Percentiles rank a stretch among this genome's conserved stretches.
These are phyloP conservation scores for Sicyos baderoa DNA, from an alignment of 306 rosid genomes.

Conservation along the genomic window DNA sequence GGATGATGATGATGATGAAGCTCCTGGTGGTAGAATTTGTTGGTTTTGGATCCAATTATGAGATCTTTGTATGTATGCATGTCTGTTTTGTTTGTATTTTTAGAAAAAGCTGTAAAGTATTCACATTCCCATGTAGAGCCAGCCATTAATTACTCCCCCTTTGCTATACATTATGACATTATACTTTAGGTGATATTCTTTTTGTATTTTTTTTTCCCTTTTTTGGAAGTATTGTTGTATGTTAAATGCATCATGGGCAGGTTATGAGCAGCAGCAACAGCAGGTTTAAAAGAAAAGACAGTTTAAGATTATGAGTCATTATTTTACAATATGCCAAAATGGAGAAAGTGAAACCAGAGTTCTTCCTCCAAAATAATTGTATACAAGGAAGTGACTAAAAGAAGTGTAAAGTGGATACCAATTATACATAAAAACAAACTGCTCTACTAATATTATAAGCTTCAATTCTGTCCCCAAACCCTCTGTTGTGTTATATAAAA, in stretches of 20 bases:
- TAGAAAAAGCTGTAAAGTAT: too few species aligned
- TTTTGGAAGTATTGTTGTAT: background rate
- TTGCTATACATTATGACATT: background rate
- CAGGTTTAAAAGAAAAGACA: background rate
- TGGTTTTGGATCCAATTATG: background rate
- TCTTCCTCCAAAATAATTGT: background rate
- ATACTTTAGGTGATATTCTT: background rate
- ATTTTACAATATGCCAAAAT: background rate
- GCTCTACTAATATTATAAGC: background rate
- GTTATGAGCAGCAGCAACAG: background rate
- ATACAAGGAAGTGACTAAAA: background rate
- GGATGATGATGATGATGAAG: background rate
- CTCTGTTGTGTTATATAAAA: constrained; percentile 5
- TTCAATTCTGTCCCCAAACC: background rate
- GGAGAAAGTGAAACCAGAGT: constrained; percentile 4
- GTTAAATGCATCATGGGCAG: background rate
- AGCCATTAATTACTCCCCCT: too few species aligned
- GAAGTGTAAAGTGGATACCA: background rate
- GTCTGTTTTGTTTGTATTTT: too few species aligned
- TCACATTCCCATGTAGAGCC: background rate
- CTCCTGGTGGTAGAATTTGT: background rate
- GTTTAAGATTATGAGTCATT: background rate
- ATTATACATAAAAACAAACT: background rate
- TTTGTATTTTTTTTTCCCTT: background rate
- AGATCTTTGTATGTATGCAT: too few species aligned